Conservation (phyloP, 2,329 filamentous ascomycete genomes). For the Acrocalymma vagum region DNA sequence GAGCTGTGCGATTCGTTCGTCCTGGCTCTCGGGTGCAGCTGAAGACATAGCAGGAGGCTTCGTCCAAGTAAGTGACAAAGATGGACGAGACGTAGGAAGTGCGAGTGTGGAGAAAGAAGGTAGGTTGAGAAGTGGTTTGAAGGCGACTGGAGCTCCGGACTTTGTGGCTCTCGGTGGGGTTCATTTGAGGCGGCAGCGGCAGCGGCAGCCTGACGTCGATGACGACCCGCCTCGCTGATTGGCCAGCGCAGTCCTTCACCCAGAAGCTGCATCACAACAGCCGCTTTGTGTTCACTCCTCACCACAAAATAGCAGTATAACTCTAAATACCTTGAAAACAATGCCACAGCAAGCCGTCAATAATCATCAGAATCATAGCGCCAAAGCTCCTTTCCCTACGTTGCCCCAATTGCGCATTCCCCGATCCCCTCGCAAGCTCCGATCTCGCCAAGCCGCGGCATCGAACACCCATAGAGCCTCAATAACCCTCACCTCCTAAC, state of each 20-base stretch:
- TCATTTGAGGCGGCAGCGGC: constrained; percentile 3
- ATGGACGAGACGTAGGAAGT: not conserved
- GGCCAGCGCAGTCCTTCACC: constrained; percentile 3
- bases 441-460: constrained; percentile 20
- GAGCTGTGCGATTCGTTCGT: constrained; percentile 47
- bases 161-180: constrained; percentile 18
- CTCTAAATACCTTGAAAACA: no score
- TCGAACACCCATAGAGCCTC: constrained; percentile 21
- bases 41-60: constrained; percentile 39
- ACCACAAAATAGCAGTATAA: no score
- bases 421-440: constrained; percentile 14
- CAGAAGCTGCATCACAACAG: constrained; percentile 1
- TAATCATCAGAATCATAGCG: no score
- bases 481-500: constrained; percentile 12
- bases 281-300: not conserved
- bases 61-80: not conserved
- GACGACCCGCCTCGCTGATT: constrained; percentile 4
- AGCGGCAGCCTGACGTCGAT: constrained; percentile 28
- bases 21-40: constrained; percentile 33
- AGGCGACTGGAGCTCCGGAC: constrained; percentile 9
- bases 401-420: not conserved
- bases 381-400: no score
- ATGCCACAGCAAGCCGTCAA: no score
- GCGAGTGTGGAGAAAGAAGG: constrained; percentile 2
- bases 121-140: constrained; percentile 13